Base-by-base conservation (phyloP, 164 flowering plant species). In the Malania oleifera region DNA sequence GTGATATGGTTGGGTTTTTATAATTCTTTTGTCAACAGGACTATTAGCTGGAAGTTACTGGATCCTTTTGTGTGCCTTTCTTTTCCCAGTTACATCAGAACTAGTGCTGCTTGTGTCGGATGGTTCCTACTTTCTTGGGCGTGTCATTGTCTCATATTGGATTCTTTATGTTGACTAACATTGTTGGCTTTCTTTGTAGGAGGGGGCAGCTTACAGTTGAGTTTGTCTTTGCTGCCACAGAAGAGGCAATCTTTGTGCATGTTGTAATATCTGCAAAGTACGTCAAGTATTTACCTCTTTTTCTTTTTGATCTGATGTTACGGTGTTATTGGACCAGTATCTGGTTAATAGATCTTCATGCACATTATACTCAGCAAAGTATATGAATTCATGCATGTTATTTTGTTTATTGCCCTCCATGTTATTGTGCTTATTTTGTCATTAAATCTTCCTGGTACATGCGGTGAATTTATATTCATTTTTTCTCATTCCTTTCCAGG, bases 231-330 rank as follows among this genome's bases (percentile, higher is more conserved):
- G 78, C 97, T 65, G 95, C 98, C 24, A 81, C 85, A 10, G 97
- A 90, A 70, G 97, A 93, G 62, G 86, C 90, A 41, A 67, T 93
- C 28, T 90, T 79, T 67, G 96, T 93, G 59, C 98, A 93, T 74
- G 96, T 71, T 56, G 64, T 86, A 28, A 62, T 93, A 60, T 78
- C 91, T 62, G 83, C 96, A 67, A 93, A 89, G 98, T 93, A 68
- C 7, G 95, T 80, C 28, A 52, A 55, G 37, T 22, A n/a, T 52
- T 61, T 45, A 47, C 24, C 57, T n/a, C n/a, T 22, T 59, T 52
- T 59, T 50, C 43, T n/a, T 52, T 31, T 34, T 29, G 9, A 14
- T 62, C 56, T 15, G 18, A 4, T 47, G 3, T 39, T 61, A 23
- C 22, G 6, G 15, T 53, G 25, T 20, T 43, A 39, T 18, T 53